Conservation (phyloP, 495 filamentous ascomycete species). For the Amphirosellinia nigrospora region DNA sequence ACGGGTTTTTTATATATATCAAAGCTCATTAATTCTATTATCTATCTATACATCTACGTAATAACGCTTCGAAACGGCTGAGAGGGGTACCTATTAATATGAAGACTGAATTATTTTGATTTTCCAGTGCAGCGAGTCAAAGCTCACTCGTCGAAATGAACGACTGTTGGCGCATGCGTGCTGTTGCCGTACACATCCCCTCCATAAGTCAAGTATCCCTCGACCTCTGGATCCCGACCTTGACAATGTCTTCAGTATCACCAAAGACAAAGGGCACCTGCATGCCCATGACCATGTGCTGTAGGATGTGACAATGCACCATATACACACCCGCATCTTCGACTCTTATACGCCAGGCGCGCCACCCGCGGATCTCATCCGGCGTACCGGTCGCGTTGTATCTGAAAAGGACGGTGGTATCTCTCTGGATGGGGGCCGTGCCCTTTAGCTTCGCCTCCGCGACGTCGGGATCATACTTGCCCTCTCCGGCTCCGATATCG, state of each 20-base stretch:
- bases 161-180: conserved; percentile 35
- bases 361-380: conserved; percentile 54
- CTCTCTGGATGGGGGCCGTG: conserved; percentile 49
- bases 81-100: neutral
- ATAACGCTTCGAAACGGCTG: neutral
- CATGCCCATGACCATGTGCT: conserved; percentile 52
- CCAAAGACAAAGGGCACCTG: conserved; percentile 59
- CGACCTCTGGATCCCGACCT: conserved; percentile 42
- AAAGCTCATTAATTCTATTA: neutral
- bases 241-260: conserved; percentile 47
- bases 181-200: conserved; percentile 58
- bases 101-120: neutral
- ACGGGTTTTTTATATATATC: no score
- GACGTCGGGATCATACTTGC: conserved; percentile 52
- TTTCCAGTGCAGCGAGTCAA: neutral
- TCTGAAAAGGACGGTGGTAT: conserved; percentile 58
- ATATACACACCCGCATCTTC: conserved; percentile 62
- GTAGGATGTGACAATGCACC: conserved; percentile 62
- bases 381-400: conserved; percentile 42
- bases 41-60: neutral
- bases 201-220: conserved; percentile 56
- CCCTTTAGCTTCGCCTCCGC: conserved; percentile 52
- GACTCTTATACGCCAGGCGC: conserved; percentile 59
- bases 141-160: conserved; percentile 25
- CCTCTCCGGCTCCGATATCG: conserved; percentile 60